Base-by-base conservation (phyloP, 495 filamentous ascomycete species). In the Sphaerosporella brunnea region DNA sequence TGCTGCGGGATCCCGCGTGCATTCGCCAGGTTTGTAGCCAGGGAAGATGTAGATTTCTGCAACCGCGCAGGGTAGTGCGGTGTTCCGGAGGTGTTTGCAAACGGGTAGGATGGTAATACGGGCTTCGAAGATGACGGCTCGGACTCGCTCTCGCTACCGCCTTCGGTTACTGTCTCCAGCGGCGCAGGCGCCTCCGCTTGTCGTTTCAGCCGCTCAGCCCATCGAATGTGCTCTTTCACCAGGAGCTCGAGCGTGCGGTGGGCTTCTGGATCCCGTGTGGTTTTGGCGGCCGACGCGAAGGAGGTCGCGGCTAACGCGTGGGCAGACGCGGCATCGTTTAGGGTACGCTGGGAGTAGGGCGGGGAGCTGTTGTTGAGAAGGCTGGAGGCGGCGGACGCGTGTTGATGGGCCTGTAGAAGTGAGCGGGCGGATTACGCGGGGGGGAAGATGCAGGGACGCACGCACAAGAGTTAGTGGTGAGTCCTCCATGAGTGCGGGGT, bases 291-390 rank as follows among this genome's bases (percentile, higher is more conserved):
- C 25, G 79, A 79, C 38, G 85, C 77, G 64, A 93, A 96, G 55
- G 94, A 82, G 42, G 78, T 80, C 2, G 90, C 90, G 18, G 90
- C 90, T 30, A 84, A 70, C 49, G 87, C 78, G 67, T 96, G 87
- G 59, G 93, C 81, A 53, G 51, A 54, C 13, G 80, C 79, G 49
- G 82, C 80, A 13, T 88, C 86, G 20, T 79, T 74, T 3, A 79
- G 79, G 16, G 81, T 80, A 52, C 86, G 80, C 9, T 79, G 69
- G 24, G 77, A 76, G 51, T 79, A 76, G n/a, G 55, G 56, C 0
- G 46, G 79, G 80, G 50, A 84, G 75, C 32, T 77, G 58, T 45
- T 51, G 10, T 38, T 36, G 18, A 59, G 48, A 36, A 55, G 51
- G n/a, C 41, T 55, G 1, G 74, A 76, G n/a, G 82, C 78, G 39